Percentiles rank a stretch among this genome's conserved stretches.
phyloP scores from a whole-genome alignment of 208 protist species.

The Crithidia bombi region DNA sequence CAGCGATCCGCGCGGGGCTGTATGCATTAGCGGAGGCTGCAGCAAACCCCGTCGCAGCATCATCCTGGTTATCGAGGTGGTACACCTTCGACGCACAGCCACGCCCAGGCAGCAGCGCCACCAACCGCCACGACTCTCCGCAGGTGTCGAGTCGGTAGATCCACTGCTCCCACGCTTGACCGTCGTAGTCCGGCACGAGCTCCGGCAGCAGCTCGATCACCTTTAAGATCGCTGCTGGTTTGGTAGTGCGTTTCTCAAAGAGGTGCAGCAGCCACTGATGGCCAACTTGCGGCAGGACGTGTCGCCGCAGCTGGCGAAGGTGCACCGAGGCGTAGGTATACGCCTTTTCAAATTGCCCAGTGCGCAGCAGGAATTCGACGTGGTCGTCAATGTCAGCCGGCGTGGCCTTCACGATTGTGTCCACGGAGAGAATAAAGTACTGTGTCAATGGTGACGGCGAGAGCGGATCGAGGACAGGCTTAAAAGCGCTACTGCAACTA shows the following conservation, averaged over 20 bases:
- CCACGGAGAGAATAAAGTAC: slow-evolving; percentile 67
- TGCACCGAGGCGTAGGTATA: slow-evolving; percentile 43
- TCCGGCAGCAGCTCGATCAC: slow-evolving; percentile 39
- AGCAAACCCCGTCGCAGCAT: not conserved
- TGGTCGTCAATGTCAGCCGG: slow-evolving; percentile 69
- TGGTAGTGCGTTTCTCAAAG: slow-evolving; percentile 11
- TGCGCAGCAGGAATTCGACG: slow-evolving; percentile 58
- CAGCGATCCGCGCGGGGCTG: not conserved
- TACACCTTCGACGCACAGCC: slow-evolving; percentile 25
- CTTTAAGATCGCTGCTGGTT: slow-evolving; percentile 17
- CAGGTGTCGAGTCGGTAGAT: slow-evolving; percentile 66
- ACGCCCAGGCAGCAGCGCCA: slow-evolving; percentile 49
- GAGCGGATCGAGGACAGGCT: slow-evolving; percentile 1
- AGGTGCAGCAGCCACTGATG: slow-evolving; percentile 41
- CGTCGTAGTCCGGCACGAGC: slow-evolving; percentile 27
- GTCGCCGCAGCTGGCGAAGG: slow-evolving; percentile 33
- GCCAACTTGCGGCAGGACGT: slow-evolving; percentile 27
- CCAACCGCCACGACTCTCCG: slow-evolving; percentile 55
- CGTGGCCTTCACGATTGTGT: slow-evolving; percentile 53
- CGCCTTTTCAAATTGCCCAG: slow-evolving; percentile 41
- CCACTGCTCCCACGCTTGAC: slow-evolving; percentile 69
- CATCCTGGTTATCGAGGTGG: slow-evolving; percentile 2
- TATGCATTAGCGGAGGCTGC: not conserved
- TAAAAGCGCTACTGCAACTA: not conserved
- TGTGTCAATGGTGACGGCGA: slow-evolving; percentile 22